A percentile compares a stretch with the other conserved stretches of the same genome.
phyloP scores from a whole-genome alignment of 345 rosid species.

The Isatis tinctoria region DNA sequence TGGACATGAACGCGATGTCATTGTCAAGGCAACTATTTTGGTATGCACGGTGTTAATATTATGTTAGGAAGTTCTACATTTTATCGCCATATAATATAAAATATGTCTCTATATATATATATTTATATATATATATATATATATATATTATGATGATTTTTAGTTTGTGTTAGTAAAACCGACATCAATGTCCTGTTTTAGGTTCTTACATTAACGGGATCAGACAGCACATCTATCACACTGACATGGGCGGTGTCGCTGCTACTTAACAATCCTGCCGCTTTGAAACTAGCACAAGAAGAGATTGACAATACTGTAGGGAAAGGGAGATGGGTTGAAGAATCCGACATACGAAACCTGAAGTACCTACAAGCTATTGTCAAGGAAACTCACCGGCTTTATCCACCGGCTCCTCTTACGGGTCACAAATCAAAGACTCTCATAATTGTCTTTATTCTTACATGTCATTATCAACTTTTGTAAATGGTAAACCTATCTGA shows the following conservation, averaged over 20 bases:
- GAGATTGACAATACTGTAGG: slow-evolving; percentile 53
- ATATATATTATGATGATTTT: too few relatives aligned
- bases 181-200: slow-evolving; percentile 13
- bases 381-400: slow-evolving; percentile 54
- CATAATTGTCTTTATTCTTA: background rate
- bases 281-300: slow-evolving; percentile 41
- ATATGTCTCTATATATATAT: too few relatives aligned
- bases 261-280: slow-evolving; percentile 40
- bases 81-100: too few relatives aligned
- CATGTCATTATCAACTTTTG: background rate
- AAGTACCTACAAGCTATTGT: slow-evolving; percentile 50
- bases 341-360: slow-evolving; percentile 48
- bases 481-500: background rate
- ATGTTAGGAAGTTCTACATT: too few relatives aligned
- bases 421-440: too few relatives aligned
- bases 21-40: slow-evolving; percentile 57
- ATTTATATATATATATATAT: too few relatives aligned
- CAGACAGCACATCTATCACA: slow-evolving; percentile 49
- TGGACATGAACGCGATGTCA: slow-evolving; percentile 41
- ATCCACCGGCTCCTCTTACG: slow-evolving; percentile 53
- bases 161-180: background rate
- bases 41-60: slow-evolving; percentile 34
- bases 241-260: slow-evolving; percentile 48
- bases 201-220: slow-evolving; percentile 44
- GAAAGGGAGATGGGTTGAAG: slow-evolving; percentile 43